Evolutionary conservation across 2,329 filamentous ascomycete genomes (phyloP), one percentile per base, ranked within the genome.

Genomic region (Leptographium lundbergii): DNA sequence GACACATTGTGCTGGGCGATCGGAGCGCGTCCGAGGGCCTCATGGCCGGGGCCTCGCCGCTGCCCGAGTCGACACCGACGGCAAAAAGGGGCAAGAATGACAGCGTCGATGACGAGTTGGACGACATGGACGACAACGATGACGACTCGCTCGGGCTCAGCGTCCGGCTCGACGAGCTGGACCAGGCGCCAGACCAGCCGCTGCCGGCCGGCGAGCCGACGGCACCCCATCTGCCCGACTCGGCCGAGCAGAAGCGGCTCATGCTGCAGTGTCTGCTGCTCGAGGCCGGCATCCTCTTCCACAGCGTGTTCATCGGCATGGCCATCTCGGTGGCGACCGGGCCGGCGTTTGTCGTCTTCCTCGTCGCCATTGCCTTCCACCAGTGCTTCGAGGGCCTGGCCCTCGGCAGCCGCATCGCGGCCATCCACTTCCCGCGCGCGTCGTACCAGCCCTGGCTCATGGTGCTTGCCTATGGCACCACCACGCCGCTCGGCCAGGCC

Each of bases 381-480:
- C 88, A 95, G 73, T 90, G 88, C 1, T 95, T 95, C 64, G 90
- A 95, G 73, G 90, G 90, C 2, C 83, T 95, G 17, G 90, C 90
- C 0, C 81, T 95, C 5, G 90, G 90, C 7, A 88, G 88, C 51
- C 87, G 90, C 60, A 95, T 95, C 66, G 88, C 89, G 0, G 87
- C 88, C 11, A 83, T 95, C 32, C 84, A 87, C 69, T 96, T 96
- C 67, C 82, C 88, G 0, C 79, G 80, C 24, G 79, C 80, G 3
- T 92, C 88, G 0, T 73, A 81, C 1, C 87, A 88, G 54, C 92
- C 94, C 0, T 95, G 87, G 87, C 76, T 90, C 10, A 90, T 91
- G 87, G 87, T 88, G 1, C 72, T 91, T 17, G 86, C 86, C 1
- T 91, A 89, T 66, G 87, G 87, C 24, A 77, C 81, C 60, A 90